These are phyloP conservation scores for Coccomyxa sp. DNA, from an alignment of 139 green algal species.

Conservation along the genomic window DNA sequence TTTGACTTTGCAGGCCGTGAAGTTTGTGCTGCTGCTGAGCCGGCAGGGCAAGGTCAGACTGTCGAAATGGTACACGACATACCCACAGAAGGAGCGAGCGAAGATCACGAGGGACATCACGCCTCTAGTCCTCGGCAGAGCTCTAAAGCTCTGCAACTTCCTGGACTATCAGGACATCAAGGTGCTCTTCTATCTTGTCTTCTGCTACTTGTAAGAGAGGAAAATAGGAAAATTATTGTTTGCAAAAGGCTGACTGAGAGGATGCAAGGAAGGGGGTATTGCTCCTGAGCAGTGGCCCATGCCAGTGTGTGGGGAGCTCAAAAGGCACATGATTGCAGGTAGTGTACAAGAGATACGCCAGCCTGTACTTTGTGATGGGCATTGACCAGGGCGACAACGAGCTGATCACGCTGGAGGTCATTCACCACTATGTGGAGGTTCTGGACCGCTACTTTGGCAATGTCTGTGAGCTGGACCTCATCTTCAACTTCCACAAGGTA, in stretches of 20 bases:
- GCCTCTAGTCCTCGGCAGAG: constrained; percentile 68
- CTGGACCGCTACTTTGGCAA: constrained; percentile 97
- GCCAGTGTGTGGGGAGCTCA: background rate
- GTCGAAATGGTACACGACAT: constrained; percentile 95
- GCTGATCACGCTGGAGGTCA: constrained; percentile 86
- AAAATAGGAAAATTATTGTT: too few relatives aligned
- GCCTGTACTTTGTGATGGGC: constrained; percentile 91
- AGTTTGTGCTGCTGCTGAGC: constrained; percentile 93
- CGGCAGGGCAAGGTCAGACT: constrained; percentile 97
- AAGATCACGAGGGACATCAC: constrained; percentile 72
- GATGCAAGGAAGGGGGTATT: background rate
- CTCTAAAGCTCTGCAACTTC: constrained; percentile 96
- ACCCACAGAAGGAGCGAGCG: constrained; percentile 88
- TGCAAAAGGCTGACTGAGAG: too few relatives aligned
- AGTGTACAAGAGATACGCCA: constrained; percentile 93
- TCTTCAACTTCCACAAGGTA: constrained; percentile 99
- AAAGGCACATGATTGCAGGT: constrained; percentile 22
- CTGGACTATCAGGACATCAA: constrained; percentile 91
- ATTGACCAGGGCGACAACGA: constrained; percentile 82
- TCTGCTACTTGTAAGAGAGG: too few relatives aligned
- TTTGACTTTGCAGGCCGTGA: constrained; percentile 73
- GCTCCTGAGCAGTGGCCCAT: background rate
- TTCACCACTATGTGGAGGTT: constrained; percentile 94
- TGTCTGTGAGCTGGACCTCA: constrained; percentile 98
- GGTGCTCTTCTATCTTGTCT: too few relatives aligned